A percentile compares a stretch with the other conserved stretches of the same genome.
Evolutionary conservation across 768 basidiomycete genomes (phyloP).

Genomic region (Sporobolomyces roseus): DNA sequence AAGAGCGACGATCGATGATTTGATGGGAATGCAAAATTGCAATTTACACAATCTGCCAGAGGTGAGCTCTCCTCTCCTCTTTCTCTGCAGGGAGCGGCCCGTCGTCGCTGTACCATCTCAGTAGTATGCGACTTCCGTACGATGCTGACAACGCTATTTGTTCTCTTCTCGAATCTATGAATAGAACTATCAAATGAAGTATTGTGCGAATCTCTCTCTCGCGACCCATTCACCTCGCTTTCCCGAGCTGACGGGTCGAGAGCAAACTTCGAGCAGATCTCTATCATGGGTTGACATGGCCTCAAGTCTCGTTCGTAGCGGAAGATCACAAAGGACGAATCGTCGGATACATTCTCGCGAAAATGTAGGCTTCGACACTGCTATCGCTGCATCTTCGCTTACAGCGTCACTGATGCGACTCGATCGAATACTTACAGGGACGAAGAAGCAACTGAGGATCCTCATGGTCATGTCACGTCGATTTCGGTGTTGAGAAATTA

Average conservation of each 20-base stretch:
- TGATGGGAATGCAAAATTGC: slow-evolving; percentile 87
- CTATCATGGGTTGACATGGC: slow-evolving; percentile 88
- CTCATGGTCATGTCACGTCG: slow-evolving; percentile 90
- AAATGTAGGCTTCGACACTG: slow-evolving; percentile 72
- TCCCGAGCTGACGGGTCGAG: too few relatives aligned
- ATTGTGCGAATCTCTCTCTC: slow-evolving; percentile 25
- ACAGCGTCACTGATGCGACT: neutral
- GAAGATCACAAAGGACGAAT: slow-evolving; percentile 83
- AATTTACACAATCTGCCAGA: slow-evolving; percentile 91
- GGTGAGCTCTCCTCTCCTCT: slow-evolving; percentile 52
- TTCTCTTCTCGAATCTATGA: neutral
- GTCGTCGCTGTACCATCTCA: too few relatives aligned
- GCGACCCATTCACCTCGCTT: too few relatives aligned
- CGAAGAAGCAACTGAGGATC: slow-evolving; percentile 59
- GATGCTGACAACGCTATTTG: too few relatives aligned
- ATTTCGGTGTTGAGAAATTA: slow-evolving; percentile 90
- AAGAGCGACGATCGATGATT: slow-evolving; percentile 60
- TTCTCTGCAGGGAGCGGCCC: neutral
- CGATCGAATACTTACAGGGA: slow-evolving; percentile 48
- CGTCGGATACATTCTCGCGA: slow-evolving; percentile 92
- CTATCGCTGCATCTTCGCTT: neutral
- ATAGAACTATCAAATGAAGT: slow-evolving; percentile 45
- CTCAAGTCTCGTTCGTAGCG: slow-evolving; percentile 85
- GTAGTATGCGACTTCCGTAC: too few relatives aligned
- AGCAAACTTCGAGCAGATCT: slow-evolving; percentile 74